Evolutionary conservation across 1,284 basidiomycete genomes (phyloP).

Genomic region (Takashimella tepidaria): DNA sequence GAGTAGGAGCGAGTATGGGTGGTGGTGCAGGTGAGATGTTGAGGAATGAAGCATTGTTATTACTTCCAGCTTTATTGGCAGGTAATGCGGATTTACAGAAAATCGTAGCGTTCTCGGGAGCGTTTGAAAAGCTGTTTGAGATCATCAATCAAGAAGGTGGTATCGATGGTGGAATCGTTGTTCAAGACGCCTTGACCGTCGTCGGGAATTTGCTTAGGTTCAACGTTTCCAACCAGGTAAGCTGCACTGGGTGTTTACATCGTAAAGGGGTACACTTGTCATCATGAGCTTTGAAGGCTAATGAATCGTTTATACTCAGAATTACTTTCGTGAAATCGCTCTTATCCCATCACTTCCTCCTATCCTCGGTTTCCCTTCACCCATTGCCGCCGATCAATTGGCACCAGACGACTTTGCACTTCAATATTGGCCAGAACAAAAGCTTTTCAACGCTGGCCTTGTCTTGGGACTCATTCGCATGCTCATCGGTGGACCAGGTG

Average conservation of each 20-base stretch:
- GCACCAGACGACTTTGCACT: constrained; percentile 88
- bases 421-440: constrained; percentile 94
- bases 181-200: constrained; percentile 78
- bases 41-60: constrained; percentile 64
- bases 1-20: constrained; percentile 21
- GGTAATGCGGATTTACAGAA: constrained; percentile 95
- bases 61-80: constrained; percentile 74
- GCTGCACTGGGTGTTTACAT: constrained; percentile 1
- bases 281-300: not conserved
- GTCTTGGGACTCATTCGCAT: constrained; percentile 67
- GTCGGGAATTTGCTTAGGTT: constrained; percentile 81
- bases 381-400: constrained; percentile 57
- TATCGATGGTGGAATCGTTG: constrained; percentile 81
- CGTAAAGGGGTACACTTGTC: not conserved
- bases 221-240: constrained; percentile 90
- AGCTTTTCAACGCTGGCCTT: constrained; percentile 68
- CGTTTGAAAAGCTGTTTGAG: constrained; percentile 91
- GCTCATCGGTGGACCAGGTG: constrained; percentile 62
- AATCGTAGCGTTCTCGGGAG: constrained; percentile 92
- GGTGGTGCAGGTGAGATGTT: constrained; percentile 47
- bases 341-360: constrained; percentile 75
- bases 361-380: constrained; percentile 78
- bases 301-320: no score
- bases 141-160: constrained; percentile 85
- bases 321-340: constrained; percentile 91